These are phyloP conservation scores for Fusarium sp. DNA, from an alignment of 2,329 filamentous ascomycete species.

Conservation along the genomic window DNA sequence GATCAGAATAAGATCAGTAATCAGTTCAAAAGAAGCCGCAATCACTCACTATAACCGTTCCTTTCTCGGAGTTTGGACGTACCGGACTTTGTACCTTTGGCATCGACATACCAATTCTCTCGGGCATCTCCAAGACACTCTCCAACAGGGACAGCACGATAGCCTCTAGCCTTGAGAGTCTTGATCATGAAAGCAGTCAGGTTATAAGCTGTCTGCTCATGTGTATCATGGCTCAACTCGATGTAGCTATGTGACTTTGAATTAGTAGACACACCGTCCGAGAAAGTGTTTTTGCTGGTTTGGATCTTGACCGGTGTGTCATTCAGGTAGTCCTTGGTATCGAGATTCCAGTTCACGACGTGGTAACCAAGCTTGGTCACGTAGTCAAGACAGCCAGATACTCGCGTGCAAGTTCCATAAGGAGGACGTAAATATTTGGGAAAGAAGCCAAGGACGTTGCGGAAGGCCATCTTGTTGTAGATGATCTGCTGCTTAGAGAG, in stretches of 20 bases:
- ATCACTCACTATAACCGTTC: background rate
- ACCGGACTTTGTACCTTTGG: constrained; percentile 25
- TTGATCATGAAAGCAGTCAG: constrained; percentile 58
- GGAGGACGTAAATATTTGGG: constrained; percentile 59
- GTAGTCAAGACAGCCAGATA: constrained; percentile 53
- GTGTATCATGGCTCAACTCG: constrained; percentile 64
- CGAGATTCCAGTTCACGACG: constrained; percentile 67
- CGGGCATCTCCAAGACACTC: constrained; percentile 66
- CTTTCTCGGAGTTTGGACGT: constrained; percentile 38
- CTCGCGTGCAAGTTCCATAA: constrained; percentile 55
- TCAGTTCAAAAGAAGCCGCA: background rate
- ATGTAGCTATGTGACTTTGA: constrained; percentile 55
- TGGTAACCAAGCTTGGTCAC: constrained; percentile 63
- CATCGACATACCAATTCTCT: constrained; percentile 63
- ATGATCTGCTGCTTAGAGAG: constrained; percentile 54
- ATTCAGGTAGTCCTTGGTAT: constrained; percentile 70
- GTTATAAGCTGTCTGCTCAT: constrained; percentile 58
- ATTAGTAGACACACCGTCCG: constrained; percentile 50
- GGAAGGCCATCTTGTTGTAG: constrained; percentile 58
- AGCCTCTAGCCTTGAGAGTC: constrained; percentile 55
- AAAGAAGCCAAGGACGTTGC: constrained; percentile 55
- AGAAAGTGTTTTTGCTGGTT: constrained; percentile 55
- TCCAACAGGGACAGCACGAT: constrained; percentile 63
- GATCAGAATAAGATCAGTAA: constrained; percentile 11
- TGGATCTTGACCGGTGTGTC: constrained; percentile 61